Conservation (phyloP, 2,329 filamentous ascomycete species). For the Alternaria longipes region DNA sequence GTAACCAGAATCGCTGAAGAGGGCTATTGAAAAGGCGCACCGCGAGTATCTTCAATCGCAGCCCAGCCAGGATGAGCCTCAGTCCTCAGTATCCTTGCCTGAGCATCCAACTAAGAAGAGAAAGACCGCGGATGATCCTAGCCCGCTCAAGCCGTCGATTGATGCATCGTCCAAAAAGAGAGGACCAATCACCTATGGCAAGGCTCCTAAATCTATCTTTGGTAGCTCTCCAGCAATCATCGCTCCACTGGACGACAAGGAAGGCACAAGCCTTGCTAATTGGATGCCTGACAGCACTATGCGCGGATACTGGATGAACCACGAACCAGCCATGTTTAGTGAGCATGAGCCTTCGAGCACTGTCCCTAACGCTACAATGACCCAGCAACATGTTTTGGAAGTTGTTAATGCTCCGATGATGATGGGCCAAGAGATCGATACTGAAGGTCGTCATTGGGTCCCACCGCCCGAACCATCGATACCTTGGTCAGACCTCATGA, state of each 20-base stretch:
- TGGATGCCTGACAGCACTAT: conserved; percentile 47
- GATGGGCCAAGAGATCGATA: conserved; percentile 33
- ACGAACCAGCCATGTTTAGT: conserved; percentile 55
- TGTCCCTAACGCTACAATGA: conserved; percentile 53
- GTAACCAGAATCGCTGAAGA: conserved; percentile 34
- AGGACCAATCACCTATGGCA: conserved; percentile 19
- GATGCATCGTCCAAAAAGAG: conserved; percentile 11
- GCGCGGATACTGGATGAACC: conserved; percentile 47
- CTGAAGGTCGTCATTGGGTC: conserved; percentile 22
- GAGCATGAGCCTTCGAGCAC: conserved; percentile 55
- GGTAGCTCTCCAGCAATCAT: conserved; percentile 7
- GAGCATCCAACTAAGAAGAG: conserved; percentile 36
- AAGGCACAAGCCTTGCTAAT: neutral
- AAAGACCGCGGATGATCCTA: conserved; percentile 25
- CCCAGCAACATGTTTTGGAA: conserved; percentile 53
- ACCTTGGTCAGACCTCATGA: conserved; percentile 50
- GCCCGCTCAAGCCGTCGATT: conserved; percentile 2
- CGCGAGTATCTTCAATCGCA: conserved; percentile 35
- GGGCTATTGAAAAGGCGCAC: conserved; percentile 38
- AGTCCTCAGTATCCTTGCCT: conserved; percentile 30
- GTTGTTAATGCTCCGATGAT: conserved; percentile 40
- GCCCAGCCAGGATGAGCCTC: conserved; percentile 21
- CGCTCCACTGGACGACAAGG: neutral
- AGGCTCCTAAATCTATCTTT: conserved; percentile 15
- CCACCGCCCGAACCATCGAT: conserved; percentile 42